Evolutionary conservation across 345 rosid species (phyloP).

Genomic region (Syzygium grande): DNA sequence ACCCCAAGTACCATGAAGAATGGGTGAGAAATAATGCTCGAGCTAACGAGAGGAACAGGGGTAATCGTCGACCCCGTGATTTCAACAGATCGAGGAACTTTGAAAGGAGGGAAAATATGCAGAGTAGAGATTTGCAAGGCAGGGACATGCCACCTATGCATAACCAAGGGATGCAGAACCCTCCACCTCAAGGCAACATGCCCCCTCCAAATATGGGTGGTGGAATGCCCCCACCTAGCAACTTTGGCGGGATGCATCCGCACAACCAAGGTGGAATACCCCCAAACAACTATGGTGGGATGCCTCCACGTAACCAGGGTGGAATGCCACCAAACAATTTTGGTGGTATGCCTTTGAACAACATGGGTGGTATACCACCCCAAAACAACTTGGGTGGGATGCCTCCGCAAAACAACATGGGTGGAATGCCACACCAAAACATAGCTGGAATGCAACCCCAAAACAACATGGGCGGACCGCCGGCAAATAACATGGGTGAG

Average conservation of each 20-base stretch:
- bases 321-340: neutral
- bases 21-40: constrained; percentile 90
- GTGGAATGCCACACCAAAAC: constrained; percentile 11
- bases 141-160: neutral
- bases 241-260: constrained; percentile 9
- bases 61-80: constrained; percentile 67
- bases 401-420: neutral
- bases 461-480: constrained; percentile 17
- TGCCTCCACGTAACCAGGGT: neutral
- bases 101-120: constrained; percentile 66
- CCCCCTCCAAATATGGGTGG: neutral
- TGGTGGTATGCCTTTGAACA: neutral
- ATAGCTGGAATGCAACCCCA: constrained; percentile 3
- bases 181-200: neutral
- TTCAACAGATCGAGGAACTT: constrained; percentile 28
- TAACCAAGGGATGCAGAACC: neutral
- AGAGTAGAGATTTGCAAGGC: neutral
- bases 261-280: constrained; percentile 10
- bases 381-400: too few species aligned
- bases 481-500: constrained; percentile 3
- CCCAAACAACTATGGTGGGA: constrained; percentile 4
- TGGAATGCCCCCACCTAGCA: neutral
- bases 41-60: constrained; percentile 81
- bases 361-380: constrained; percentile 10
- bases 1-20: constrained; percentile 92